These are phyloP conservation scores for Zygosaccharomyces sapae DNA, from an alignment of 1,139 yeast genomes.

Conservation along the genomic window DNA sequence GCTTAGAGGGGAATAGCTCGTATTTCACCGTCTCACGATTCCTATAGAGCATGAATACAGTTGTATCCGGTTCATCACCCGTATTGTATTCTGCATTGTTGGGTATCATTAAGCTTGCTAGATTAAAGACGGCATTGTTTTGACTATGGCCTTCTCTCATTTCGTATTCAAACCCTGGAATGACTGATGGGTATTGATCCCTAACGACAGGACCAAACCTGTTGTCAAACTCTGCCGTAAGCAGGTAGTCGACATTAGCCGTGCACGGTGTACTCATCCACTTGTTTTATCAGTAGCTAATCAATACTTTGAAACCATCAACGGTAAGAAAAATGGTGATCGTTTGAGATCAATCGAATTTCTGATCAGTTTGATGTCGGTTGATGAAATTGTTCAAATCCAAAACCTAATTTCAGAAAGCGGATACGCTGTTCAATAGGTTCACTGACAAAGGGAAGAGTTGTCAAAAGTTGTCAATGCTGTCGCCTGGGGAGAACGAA, in stretches of 20 bases:
- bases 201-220: conserved; percentile 28
- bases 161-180: conserved; percentile 24
- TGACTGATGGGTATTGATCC: conserved; percentile 27
- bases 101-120: conserved; percentile 34
- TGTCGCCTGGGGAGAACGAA: too few species aligned
- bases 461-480: too few species aligned
- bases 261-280: conserved; percentile 3
- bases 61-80: conserved; percentile 28
- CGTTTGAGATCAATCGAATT: neutral
- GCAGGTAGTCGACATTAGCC: conserved; percentile 23
- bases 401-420: neutral
- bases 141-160: conserved; percentile 7
- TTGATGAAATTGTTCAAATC: neutral
- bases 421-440: neutral
- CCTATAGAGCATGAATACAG: conserved; percentile 27
- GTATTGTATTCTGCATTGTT: conserved; percentile 25
- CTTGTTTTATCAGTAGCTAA: neutral
- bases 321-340: neutral
- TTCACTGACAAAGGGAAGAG: too few species aligned
- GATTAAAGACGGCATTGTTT: conserved; percentile 8
- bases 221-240: conserved; percentile 34
- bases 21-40: conserved; percentile 18
- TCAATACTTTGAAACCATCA: neutral
- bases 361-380: neutral
- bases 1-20: conserved; percentile 22